phyloP scores from a whole-genome alignment of 768 basidiomycete species.

The Hypsizygus marmoreus region DNA sequence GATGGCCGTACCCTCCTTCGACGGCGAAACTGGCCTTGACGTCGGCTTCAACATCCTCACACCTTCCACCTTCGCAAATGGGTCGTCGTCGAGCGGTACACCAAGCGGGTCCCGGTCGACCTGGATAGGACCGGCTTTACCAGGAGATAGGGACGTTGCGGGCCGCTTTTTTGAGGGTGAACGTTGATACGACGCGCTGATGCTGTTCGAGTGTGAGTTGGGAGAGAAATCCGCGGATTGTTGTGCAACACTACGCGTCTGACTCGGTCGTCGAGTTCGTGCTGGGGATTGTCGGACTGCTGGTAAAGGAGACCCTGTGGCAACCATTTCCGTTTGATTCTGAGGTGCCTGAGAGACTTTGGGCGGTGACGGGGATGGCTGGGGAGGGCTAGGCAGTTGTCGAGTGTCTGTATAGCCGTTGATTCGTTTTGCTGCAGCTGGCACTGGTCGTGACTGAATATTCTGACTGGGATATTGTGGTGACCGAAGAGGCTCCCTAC shows the following conservation, averaged over 20 bases:
- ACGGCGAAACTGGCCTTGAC: conserved; percentile 8
- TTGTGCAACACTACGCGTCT: conserved; percentile 20
- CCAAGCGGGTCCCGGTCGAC: conserved; percentile 33
- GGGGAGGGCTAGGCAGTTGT: neutral
- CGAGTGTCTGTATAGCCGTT: neutral
- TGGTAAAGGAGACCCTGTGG: neutral
- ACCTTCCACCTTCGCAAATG: conserved; percentile 58
- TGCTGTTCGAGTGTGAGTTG: conserved; percentile 3
- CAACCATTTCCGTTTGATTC: neutral
- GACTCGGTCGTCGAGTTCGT: conserved; percentile 30
- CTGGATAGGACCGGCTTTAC: conserved; percentile 22
- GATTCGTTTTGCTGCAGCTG: neutral
- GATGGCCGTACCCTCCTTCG: neutral
- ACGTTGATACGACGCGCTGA: neutral
- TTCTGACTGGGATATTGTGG: neutral
- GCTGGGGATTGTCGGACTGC: conserved; percentile 14
- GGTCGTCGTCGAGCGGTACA: conserved; percentile 49
- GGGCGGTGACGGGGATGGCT: conserved; percentile 7
- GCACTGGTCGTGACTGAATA: neutral
- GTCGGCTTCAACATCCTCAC: conserved; percentile 46
- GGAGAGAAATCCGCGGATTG: conserved; percentile 6
- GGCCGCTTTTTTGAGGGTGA: conserved; percentile 6
- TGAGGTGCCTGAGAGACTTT: conserved; percentile 3
- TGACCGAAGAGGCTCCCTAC: conserved; percentile 6
- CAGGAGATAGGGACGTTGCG: conserved; percentile 7